Evolutionary conservation across 164 flowering plant genomes (phyloP), one percentile per base, ranked within the genome.

Genomic region (Hamamelis virginiana): DNA sequence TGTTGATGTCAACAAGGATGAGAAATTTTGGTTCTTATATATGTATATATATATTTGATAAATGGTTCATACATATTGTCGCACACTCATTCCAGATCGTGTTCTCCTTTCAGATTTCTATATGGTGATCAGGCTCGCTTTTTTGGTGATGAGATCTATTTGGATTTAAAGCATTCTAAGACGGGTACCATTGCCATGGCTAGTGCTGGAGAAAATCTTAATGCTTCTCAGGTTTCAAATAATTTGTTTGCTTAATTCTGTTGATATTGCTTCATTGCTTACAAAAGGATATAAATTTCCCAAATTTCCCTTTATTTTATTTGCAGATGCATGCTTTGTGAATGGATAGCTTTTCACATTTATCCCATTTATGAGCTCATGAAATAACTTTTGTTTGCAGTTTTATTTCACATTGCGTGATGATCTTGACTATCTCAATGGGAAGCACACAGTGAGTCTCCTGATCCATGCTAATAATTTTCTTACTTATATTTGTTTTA

Each of bases 41-140:
- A n/a, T n/a, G n/a, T n/a, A n/a, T n/a, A n/a, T n/a, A n/a, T n/a
- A n/a, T n/a, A n/a, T n/a, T n/a, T n/a, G n/a, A n/a, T n/a, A n/a
- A n/a, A n/a, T 33, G 41, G 41, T 33, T 33, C 6, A 2, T 33
- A 13, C 33, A 26, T 53, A 14, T 28, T 55, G 19, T 53, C 8
- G 25, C 16, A 23, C 12, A 23, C 23, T 46, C 18, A 11, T 25
- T 9, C 63, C 25, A 15, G 22, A 11, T 50, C 48, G 18, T 47
- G 44, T 64, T 67, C 28, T 68, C 18, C 19, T 69, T 80, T 74
- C 83, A 94, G 98, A 74, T 88, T 87, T 75, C 81, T 95, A 16
- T 92, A 87, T 77, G 98, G 99, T 28, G 96, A 96, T 2, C 99
- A 93, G 70, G 99, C 99, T 74, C 92, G 95, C 15, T 96, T 96